phyloP scores from a whole-genome alignment of 371 early-diverging fungal genomes.

The Apophysomyces ossiformis region DNA sequence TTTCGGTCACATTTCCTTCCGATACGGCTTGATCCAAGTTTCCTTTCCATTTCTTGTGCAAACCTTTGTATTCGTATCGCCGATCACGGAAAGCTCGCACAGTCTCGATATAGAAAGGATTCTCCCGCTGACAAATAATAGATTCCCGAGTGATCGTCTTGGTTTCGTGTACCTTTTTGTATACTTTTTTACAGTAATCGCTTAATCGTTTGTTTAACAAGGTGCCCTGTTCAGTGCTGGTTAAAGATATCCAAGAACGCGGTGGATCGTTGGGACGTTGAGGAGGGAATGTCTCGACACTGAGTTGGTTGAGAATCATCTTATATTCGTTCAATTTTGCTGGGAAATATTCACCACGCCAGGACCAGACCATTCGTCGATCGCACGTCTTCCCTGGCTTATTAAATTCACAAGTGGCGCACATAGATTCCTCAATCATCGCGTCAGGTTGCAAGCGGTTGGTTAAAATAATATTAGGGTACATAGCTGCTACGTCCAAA shows the following conservation, averaged over 20 bases:
- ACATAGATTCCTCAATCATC: constrained; percentile 89
- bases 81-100: constrained; percentile 98
- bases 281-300: constrained; percentile 79
- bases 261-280: constrained; percentile 53
- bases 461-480: constrained; percentile 99
- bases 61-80: constrained; percentile 97
- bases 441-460: constrained; percentile 99
- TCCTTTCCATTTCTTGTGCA: constrained; percentile 91
- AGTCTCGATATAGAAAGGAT: constrained; percentile 99
- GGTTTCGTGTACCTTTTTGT: constrained; percentile 82
- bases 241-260: constrained; percentile 74
- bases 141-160: constrained; percentile 83
- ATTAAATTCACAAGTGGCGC: constrained; percentile 97
- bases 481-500: constrained; percentile 99
- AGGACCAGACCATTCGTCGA: constrained; percentile 96
- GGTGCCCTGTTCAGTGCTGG: constrained; percentile 68
- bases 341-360: constrained; percentile 97
- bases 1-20: constrained; percentile 70
- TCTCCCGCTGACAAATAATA: constrained; percentile 98
- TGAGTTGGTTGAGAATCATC: constrained; percentile 90
- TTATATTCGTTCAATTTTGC: constrained; percentile 90
- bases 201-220: constrained; percentile 82
- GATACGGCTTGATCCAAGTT: constrained; percentile 74
- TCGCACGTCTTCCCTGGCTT: constrained; percentile 89
- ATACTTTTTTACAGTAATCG: constrained; percentile 92